These are phyloP conservation scores for Daldinia eschscholtzii DNA, from an alignment of 2,329 filamentous ascomycete genomes.

Conservation along the genomic window DNA sequence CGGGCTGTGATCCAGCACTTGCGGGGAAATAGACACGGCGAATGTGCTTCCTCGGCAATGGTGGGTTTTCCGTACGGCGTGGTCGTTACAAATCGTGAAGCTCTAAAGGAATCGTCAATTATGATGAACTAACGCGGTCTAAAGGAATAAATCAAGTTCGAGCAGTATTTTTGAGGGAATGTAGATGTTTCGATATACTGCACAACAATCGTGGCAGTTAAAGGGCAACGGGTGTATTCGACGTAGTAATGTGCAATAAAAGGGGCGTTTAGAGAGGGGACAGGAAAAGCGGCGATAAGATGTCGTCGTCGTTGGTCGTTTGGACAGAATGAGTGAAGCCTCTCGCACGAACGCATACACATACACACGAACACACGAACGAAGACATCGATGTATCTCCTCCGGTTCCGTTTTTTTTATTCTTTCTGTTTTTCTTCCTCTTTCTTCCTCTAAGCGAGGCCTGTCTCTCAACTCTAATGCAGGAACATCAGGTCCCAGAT, in stretches of 20 bases:
- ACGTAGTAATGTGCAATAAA: constrained; percentile 23
- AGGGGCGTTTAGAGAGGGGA: constrained; percentile 20
- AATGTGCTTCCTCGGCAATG: constrained; percentile 30
- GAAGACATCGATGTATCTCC: constrained; percentile 35
- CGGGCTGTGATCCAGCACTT: constrained; percentile 35
- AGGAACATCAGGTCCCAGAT: constrained; percentile 46
- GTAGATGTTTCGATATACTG: constrained; percentile 25
- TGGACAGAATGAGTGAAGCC: constrained; percentile 38
- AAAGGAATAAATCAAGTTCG: constrained; percentile 34
- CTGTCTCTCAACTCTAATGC: constrained; percentile 49
- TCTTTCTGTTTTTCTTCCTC: constrained; percentile 29
- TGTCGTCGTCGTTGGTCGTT: constrained; percentile 46
- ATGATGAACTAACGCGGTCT: constrained; percentile 28
- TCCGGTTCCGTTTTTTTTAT: constrained; percentile 25
- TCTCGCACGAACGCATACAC: constrained; percentile 39
- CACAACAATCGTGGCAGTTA: constrained; percentile 28
- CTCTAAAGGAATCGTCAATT: constrained; percentile 43
- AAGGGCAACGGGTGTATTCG: constrained; percentile 31
- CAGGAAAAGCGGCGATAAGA: constrained; percentile 32
- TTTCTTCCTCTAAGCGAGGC: constrained; percentile 31
- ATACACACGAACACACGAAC: constrained; percentile 32
- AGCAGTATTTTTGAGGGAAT: constrained; percentile 24
- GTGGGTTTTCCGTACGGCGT: constrained; percentile 35
- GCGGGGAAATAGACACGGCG: constrained; percentile 29
- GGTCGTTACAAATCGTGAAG: constrained; percentile 46